Conservation (phyloP, 1,284 basidiomycete genomes). For the Sporisorium scitamineum region DNA sequence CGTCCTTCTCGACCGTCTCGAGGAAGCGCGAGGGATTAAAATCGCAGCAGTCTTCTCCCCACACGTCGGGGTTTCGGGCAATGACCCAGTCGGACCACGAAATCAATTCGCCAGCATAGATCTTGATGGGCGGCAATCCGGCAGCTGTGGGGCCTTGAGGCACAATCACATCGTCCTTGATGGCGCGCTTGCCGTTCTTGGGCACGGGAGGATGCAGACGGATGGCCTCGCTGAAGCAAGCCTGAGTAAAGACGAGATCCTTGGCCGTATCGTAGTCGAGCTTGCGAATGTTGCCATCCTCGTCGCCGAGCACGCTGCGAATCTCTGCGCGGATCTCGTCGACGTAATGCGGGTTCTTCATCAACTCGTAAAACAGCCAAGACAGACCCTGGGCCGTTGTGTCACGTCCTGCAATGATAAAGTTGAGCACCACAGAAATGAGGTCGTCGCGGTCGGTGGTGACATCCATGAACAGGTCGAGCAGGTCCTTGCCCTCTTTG, state of each 20-base stretch:
- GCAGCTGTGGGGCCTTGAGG: conserved; percentile 50
- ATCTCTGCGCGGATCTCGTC: conserved; percentile 51
- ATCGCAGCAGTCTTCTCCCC: conserved; percentile 54
- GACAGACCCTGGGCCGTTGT: conserved; percentile 58
- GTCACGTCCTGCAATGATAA: conserved; percentile 62
- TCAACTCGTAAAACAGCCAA: conserved; percentile 61
- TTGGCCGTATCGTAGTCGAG: conserved; percentile 55
- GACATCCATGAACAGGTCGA: conserved; percentile 62
- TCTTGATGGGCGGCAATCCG: conserved; percentile 54
- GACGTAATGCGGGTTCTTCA: conserved; percentile 44
- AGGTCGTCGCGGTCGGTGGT: conserved; percentile 55
- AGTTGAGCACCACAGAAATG: conserved; percentile 59
- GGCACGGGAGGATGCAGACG: conserved; percentile 60
- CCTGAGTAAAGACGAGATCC: conserved; percentile 55
- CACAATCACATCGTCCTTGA: conserved; percentile 56
- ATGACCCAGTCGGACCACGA: conserved; percentile 65
- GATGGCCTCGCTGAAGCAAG: conserved; percentile 56
- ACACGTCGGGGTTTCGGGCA: conserved; percentile 55
- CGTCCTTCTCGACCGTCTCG: conserved; percentile 23
- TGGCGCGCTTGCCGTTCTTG: conserved; percentile 57
- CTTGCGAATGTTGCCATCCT: conserved; percentile 29
- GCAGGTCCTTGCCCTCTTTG: conserved; percentile 60
- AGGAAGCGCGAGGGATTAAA: conserved; percentile 59
- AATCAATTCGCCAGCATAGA: conserved; percentile 51
- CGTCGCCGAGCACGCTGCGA: conserved; percentile 32